phyloP scores from a whole-genome alignment of 1,284 basidiomycete species.

The Ustilago xerochloae region DNA sequence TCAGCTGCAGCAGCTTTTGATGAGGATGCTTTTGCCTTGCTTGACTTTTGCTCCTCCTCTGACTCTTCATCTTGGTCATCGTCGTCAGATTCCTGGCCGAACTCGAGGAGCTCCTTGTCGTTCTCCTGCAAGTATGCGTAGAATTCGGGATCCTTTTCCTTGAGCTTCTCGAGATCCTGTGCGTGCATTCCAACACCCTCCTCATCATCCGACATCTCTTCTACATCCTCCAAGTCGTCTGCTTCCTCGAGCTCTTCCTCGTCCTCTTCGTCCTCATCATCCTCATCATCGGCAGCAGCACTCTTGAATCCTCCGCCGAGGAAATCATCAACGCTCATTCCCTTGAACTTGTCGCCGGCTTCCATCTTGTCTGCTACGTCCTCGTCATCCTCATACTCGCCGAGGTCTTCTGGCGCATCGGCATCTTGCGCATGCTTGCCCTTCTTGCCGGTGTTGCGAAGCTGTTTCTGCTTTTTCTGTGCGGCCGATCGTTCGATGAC shows the following conservation, averaged over 20 bases:
- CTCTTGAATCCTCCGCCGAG: slow-evolving; percentile 64
- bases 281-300: slow-evolving; percentile 40
- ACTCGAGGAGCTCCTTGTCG: slow-evolving; percentile 86
- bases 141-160: slow-evolving; percentile 96
- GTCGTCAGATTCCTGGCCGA: slow-evolving; percentile 71
- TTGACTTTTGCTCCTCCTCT: slow-evolving; percentile 20
- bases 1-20: slow-evolving; percentile 27
- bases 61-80: slow-evolving; percentile 60
- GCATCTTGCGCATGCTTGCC: slow-evolving; percentile 21
- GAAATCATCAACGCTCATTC: slow-evolving; percentile 66
- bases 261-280: slow-evolving; percentile 45
- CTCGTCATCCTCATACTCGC: slow-evolving; percentile 41
- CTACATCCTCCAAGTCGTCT: slow-evolving; percentile 57
- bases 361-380: slow-evolving; percentile 32
- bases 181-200: slow-evolving; percentile 72
- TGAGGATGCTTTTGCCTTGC: slow-evolving; percentile 22
- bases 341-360: slow-evolving; percentile 26
- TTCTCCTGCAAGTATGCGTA: slow-evolving; percentile 98
- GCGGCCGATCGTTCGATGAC: slow-evolving; percentile 48
- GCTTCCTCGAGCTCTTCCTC: slow-evolving; percentile 47
- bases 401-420: slow-evolving; percentile 25
- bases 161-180: slow-evolving; percentile 85
- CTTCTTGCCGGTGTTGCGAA: slow-evolving; percentile 39
- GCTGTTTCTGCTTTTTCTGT: slow-evolving; percentile 45
- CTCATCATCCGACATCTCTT: slow-evolving; percentile 57